A percentile compares a stretch with the other conserved stretches of the same genome.
phyloP scores from a whole-genome alignment of 163 green algal species.

The Prototheca wickerhamii region DNA sequence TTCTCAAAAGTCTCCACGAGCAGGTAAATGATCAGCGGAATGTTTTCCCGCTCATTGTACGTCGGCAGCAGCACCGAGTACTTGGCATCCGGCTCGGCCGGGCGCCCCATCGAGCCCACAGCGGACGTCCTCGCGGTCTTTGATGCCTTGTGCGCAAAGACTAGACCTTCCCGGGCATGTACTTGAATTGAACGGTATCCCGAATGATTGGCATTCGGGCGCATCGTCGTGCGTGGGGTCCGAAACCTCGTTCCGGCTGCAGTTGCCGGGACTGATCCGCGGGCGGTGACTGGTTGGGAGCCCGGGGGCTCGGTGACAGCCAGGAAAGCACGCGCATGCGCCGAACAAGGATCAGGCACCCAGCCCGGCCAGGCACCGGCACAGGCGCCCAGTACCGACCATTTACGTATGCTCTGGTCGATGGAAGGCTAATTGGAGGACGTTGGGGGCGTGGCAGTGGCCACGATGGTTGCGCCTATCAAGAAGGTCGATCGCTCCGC shows the following conservation, averaged over 20 bases:
- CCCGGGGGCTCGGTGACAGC: background rate
- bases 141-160: no score
- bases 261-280: no score
- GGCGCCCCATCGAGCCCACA: no score
- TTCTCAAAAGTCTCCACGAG: constrained; percentile 52
- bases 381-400: no score
- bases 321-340: background rate
- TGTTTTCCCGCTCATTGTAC: constrained; percentile 95
- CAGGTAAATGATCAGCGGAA: constrained; percentile 74
- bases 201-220: no score
- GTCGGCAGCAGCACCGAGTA: constrained; percentile 82
- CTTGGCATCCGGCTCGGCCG: constrained; percentile 9
- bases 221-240: no score
- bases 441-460: background rate
- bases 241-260: no score
- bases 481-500: constrained; percentile 65
- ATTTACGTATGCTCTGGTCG: background rate
- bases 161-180: no score
- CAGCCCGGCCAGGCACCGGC: background rate
- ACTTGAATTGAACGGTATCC: no score
- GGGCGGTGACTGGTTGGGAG: no score
- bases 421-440: background rate
- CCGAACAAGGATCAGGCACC: background rate
- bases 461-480: constrained; percentile 26
- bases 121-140: no score